Evolutionary conservation across 1,284 basidiomycete genomes (phyloP), one percentile per base, ranked within the genome.

Genomic region (Ganoderma sinense): DNA sequence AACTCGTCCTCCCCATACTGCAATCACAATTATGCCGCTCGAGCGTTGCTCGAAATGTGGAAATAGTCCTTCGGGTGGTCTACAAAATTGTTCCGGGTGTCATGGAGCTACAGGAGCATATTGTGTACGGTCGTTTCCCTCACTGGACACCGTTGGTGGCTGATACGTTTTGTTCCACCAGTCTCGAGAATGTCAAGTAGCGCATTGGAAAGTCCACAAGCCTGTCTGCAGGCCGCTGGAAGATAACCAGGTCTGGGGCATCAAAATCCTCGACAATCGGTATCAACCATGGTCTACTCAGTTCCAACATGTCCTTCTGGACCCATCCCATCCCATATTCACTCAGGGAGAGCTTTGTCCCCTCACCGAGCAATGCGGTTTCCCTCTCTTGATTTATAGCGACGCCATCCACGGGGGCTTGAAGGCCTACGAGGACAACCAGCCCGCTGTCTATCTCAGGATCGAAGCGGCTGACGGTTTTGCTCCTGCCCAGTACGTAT

Each of bases 141-240:
- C 20, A 2, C 39, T 43, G 7, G 4, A 6, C 36, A 39, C 11
- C 20, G 20, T 51, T 6, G 23, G n/a, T n/a, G 4, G 7, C 33
- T 29, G 7, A 29, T 64, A 13, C 18, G 23, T 20, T 20, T n/a
- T 40, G 41, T 26, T 55, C 8, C 20, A 23, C 58, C 65, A 73
- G 72, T 73, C 69, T 7, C 48, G 55, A 31, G 69, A 71, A 48
- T 74, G 73, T 63, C 71, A 74, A 33, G 45, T 23, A 1, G 63
- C 68, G 3, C 71, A 74, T 48, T 73, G 73, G 73, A 64, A 66
- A 29, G 48, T 71, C 56, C 73, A 74, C 66, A 74, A 74, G 61
- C 71, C 69, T 0, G 64, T 74, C 26, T 74, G 73, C 63, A 61
- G 40, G 11, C 48, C 23, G 10, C 23, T 51, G 20, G 48, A 51